Conservation (phyloP, 2,329 filamentous ascomycete species). For the Plenodomus tracheiphilus region DNA sequence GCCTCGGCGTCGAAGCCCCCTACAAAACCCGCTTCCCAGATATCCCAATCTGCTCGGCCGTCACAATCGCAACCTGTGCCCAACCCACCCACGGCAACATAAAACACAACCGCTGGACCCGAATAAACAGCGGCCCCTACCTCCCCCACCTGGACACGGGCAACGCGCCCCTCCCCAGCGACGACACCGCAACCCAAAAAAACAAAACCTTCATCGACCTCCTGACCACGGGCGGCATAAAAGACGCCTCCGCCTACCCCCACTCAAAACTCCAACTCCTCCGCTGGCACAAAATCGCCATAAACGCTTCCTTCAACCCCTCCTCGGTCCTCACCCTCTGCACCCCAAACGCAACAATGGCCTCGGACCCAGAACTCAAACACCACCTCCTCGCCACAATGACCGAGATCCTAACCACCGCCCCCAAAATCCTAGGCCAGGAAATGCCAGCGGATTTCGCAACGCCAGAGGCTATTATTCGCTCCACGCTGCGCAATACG, state of each 20-base stretch:
- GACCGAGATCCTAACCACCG: conserved; percentile 68
- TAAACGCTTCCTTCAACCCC: conserved; percentile 76
- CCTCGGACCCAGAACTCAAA: conserved; percentile 64
- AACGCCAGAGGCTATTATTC: conserved; percentile 63
- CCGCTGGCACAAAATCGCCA: conserved; percentile 76
- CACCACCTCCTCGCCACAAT: conserved; percentile 67
- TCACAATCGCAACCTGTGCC: conserved; percentile 70
- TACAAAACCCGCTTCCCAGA: conserved; percentile 65
- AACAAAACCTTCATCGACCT: conserved; percentile 58
- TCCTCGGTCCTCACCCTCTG: conserved; percentile 69
- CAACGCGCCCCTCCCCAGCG: conserved; percentile 17
- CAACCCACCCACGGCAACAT: conserved; percentile 66
- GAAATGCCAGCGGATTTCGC: conserved; percentile 64
- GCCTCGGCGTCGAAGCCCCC: conserved; percentile 69
- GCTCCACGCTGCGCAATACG: conserved; percentile 65
- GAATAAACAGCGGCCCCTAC: conserved; percentile 71
- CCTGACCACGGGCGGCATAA: conserved; percentile 64
- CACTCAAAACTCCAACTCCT: conserved; percentile 70
- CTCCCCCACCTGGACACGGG: conserved; percentile 52
- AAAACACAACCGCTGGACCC: conserved; percentile 73
- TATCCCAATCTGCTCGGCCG: conserved; percentile 66
- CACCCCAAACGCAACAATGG: conserved; percentile 67
- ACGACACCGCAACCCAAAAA: conserved; percentile 44
- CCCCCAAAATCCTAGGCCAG: conserved; percentile 65
- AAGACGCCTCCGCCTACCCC: conserved; percentile 66